These are phyloP conservation scores for Xylaria grammica DNA, from an alignment of 495 filamentous ascomycete species.

Conservation along the genomic window DNA sequence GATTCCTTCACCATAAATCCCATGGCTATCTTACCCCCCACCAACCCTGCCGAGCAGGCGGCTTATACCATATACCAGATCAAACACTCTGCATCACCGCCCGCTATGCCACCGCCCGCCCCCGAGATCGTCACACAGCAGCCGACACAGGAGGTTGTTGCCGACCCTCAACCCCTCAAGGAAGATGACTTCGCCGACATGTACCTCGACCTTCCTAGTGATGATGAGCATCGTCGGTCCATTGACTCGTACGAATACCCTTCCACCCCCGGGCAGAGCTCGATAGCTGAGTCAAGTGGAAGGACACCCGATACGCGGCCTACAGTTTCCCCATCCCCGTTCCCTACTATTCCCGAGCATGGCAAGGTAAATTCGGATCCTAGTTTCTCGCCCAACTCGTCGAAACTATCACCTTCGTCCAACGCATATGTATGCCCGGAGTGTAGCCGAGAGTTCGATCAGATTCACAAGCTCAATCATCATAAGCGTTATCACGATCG, in stretches of 20 bases:
- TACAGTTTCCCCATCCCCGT: slow-evolving; percentile 46
- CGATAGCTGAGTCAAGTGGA: slow-evolving; percentile 45
- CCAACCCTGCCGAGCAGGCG: slow-evolving; percentile 46
- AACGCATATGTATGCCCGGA: slow-evolving; percentile 44
- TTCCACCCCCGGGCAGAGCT: slow-evolving; percentile 46
- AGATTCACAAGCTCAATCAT: slow-evolving; percentile 56
- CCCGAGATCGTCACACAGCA: slow-evolving; percentile 35
- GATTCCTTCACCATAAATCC: slow-evolving; percentile 40
- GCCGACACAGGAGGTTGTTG: slow-evolving; percentile 24
- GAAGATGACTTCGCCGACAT: slow-evolving; percentile 37
- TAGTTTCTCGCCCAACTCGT: slow-evolving; percentile 33
- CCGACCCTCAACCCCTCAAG: slow-evolving; percentile 9
- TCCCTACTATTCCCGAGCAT: slow-evolving; percentile 26
- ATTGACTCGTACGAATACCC: slow-evolving; percentile 43
- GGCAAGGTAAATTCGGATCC: slow-evolving; percentile 31
- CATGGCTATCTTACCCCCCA: slow-evolving; percentile 53
- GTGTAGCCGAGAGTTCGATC: slow-evolving; percentile 50
- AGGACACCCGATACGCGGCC: slow-evolving; percentile 50
- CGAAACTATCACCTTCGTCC: slow-evolving; percentile 34
- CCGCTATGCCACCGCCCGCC: slow-evolving; percentile 23
- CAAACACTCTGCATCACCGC: slow-evolving; percentile 43
- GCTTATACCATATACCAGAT: slow-evolving; percentile 49
- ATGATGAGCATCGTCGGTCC: slow-evolving; percentile 35
- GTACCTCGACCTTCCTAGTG: slow-evolving; percentile 38
- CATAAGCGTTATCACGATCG: slow-evolving; percentile 56